Percentiles rank a stretch among this genome's conserved stretches.
Conservation (phyloP, 768 basidiomycete genomes). For the Chalciporus piperatus region DNA sequence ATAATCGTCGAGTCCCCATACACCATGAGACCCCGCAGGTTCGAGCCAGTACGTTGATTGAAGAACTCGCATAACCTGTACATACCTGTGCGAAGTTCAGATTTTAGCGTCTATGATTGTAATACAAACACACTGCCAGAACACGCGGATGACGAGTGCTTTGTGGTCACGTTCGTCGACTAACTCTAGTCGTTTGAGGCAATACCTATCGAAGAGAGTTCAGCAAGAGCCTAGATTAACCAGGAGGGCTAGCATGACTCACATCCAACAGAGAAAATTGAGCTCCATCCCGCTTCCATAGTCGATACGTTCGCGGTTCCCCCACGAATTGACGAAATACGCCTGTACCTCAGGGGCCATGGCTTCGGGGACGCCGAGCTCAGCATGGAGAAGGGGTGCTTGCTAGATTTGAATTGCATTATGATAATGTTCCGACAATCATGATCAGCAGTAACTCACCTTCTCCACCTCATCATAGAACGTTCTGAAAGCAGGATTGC, state of each 20-base stretch:
- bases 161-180: slow-evolving; percentile 62
- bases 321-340: slow-evolving; percentile 90
- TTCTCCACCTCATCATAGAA: slow-evolving; percentile 83
- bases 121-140: slow-evolving; percentile 67
- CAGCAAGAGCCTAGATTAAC: neutral
- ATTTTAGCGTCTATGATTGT: neutral
- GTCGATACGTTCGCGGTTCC: slow-evolving; percentile 87
- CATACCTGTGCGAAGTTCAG: slow-evolving; percentile 46
- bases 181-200: slow-evolving; percentile 70
- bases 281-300: slow-evolving; percentile 99
- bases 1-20: slow-evolving; percentile 97
- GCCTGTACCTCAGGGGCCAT: slow-evolving; percentile 66
- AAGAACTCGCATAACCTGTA: slow-evolving; percentile 76
- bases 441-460: slow-evolving; percentile 38
- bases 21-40: slow-evolving; percentile 98
- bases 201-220: slow-evolving; percentile 55
- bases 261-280: slow-evolving; percentile 97
- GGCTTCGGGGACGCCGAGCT: slow-evolving; percentile 57
- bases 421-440: neutral
- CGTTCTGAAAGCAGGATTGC: slow-evolving; percentile 92
- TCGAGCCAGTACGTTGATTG: slow-evolving; percentile 97
- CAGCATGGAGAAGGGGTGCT: slow-evolving; percentile 55
- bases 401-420: slow-evolving; percentile 33
- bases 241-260: slow-evolving; percentile 28
- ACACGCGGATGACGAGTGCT: slow-evolving; percentile 77